Percentiles rank a stretch among this genome's conserved stretches.
Evolutionary conservation across 78 protist species (phyloP).

Genomic region (Tieghemostelium lacteum): DNA sequence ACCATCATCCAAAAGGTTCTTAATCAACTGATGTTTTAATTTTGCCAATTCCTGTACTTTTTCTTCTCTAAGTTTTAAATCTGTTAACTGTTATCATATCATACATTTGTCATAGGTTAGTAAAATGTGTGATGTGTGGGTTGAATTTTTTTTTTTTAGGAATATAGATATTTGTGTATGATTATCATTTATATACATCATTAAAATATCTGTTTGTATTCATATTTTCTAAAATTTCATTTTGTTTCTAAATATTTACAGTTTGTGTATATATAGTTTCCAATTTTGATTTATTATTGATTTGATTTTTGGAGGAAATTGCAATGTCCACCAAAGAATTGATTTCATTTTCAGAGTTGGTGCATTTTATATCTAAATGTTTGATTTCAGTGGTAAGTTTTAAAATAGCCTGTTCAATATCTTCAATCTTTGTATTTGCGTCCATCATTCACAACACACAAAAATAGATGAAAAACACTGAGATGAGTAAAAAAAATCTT

Average conservation of each 20-base stretch:
- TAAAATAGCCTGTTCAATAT: constrained; percentile 17
- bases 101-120: too few species aligned
- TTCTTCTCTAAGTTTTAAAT: constrained; percentile 41
- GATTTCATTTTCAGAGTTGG: constrained; percentile 16
- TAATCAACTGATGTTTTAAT: constrained; percentile 42
- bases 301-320: not conserved
- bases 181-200: not conserved
- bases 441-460: too few species aligned
- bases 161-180: not conserved
- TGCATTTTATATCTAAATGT: constrained; percentile 25
- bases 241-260: constrained; percentile 9
- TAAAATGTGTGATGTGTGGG: not conserved
- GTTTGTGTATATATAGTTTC: constrained; percentile 30
- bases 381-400: constrained; percentile 21
- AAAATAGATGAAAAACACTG: too few species aligned
- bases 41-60: constrained; percentile 27
- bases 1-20: constrained; percentile 2
- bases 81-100: constrained; percentile 5
- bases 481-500: too few species aligned
- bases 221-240: not conserved
- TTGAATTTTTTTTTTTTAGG: too few species aligned
- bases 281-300: constrained; percentile 3
- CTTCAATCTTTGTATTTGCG: constrained; percentile 21
- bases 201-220: not conserved
- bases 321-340: constrained; percentile 40